phyloP scores from a whole-genome alignment of 257 asterid species.

The Rhazya stricta region DNA sequence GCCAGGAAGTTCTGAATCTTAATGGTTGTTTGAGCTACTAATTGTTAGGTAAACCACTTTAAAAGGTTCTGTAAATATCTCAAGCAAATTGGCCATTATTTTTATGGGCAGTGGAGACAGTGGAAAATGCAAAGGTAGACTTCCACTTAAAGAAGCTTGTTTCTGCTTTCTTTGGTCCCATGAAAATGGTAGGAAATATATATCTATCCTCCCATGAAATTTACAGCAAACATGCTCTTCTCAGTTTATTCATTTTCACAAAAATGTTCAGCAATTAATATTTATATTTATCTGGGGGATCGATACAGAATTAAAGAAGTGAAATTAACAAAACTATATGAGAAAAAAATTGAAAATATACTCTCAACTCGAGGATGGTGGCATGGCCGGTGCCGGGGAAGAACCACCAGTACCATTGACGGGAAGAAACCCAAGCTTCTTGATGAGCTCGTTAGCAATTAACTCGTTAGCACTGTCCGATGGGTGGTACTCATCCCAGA shows the following conservation, averaged over 20 bases:
- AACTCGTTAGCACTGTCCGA: slow-evolving; percentile 69
- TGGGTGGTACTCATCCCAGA: slow-evolving; percentile 95
- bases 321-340: not conserved
- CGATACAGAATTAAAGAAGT: not conserved
- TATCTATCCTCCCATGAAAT: not conserved
- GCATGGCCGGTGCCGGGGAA: slow-evolving; percentile 40
- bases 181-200: not conserved
- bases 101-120: slow-evolving; percentile 20
- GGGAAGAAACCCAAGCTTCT: slow-evolving; percentile 44
- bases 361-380: slow-evolving; percentile 39
- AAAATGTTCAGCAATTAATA: not conserved
- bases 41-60: slow-evolving; percentile 32
- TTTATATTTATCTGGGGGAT: not conserved
- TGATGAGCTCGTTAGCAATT: slow-evolving; percentile 63
- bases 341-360: not conserved
- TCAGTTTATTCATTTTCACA: not conserved
- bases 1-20: slow-evolving; percentile 10
- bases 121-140: slow-evolving; percentile 28
- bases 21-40: not conserved
- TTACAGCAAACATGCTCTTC: not conserved
- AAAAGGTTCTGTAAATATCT: slow-evolving; percentile 20
- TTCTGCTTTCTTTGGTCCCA: not conserved
- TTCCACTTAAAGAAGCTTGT: slow-evolving; percentile 11
- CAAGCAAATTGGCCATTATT: slow-evolving; percentile 14
- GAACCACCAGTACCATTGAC: slow-evolving; percentile 30